Base-by-base conservation (phyloP, 1,284 basidiomycete species). In the Athelia psychrophila region DNA sequence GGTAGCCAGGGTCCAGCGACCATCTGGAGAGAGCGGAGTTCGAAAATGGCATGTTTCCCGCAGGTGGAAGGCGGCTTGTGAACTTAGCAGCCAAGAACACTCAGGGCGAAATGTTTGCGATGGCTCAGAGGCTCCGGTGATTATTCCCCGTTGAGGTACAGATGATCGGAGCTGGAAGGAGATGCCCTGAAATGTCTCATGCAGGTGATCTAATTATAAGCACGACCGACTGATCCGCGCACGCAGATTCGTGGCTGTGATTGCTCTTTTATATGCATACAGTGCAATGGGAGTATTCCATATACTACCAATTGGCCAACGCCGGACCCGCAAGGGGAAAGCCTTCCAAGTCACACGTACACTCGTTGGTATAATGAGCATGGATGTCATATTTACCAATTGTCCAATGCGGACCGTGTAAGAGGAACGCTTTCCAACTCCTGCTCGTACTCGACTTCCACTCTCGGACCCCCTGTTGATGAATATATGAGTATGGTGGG, bases 391-490 rank as follows among this genome's bases (percentile, higher is more conserved):
- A 10, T 35, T 66, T 80, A 87, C 85, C 85, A 88, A 57, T 76
- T 80, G 35, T 78, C 76, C 52, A 86, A 63, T 23, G 71, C 71
- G 48, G 79, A 79, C 60, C 78, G 81, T 40, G 78, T 79, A 47
- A 86, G 72, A 40, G 83, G 83, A 52, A 83, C 69, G 55, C 75
- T 84, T 70, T 93, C 93, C 64, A 91, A 80, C 73, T 97, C 92
- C 60, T 88, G 81, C 66, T 95, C 95, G 83, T 97, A 96, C 71
- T 98, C 95, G 68, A 98, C 88, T 67, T 96, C 92, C 67, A 98
- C 87, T 58, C 86, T 81, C 8, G 93, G 87, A 22, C 86, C 88
- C 57, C 79, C 87, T 86, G 66, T 46, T 56, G 48, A 30, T 19
- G 46, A 42, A 16, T 23, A 18, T 64, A 38, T 64, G 62, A 36